A percentile compares a stretch with the other conserved stretches of the same genome.
Evolutionary conservation across 208 protist genomes (phyloP).

Genomic region (Trypanosoma rangeli): DNA sequence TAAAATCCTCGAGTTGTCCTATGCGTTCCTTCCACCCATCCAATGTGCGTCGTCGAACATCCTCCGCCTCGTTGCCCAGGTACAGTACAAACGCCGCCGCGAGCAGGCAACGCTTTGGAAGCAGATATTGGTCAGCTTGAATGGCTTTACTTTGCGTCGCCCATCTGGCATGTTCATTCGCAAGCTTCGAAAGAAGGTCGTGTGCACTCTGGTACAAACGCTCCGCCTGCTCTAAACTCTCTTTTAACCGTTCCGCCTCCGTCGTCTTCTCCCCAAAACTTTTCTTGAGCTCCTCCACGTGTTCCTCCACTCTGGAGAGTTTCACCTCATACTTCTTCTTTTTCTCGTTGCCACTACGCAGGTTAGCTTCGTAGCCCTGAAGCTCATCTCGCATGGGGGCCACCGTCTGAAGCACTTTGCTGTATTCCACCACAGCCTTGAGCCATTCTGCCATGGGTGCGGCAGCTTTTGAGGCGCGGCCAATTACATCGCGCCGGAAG

Average conservation of each 20-base stretch:
- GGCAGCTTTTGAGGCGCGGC: constrained; percentile 92
- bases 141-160: constrained; percentile 86
- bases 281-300: constrained; percentile 90
- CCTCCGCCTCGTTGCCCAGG: constrained; percentile 90
- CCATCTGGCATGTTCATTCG: constrained; percentile 95
- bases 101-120: constrained; percentile 89
- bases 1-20: constrained; percentile 79
- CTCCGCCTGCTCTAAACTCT: constrained; percentile 91
- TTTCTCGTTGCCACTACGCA: constrained; percentile 83
- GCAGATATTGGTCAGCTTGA: constrained; percentile 46
- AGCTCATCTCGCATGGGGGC: constrained; percentile 89
- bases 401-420: constrained; percentile 93
- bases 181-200: constrained; percentile 94
- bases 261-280: constrained; percentile 94
- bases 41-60: constrained; percentile 66
- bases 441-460: constrained; percentile 98
- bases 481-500: constrained; percentile 94
- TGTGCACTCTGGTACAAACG: constrained; percentile 84
- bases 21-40: constrained; percentile 84
- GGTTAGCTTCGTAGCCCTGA: constrained; percentile 75
- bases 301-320: constrained; percentile 91
- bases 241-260: constrained; percentile 92
- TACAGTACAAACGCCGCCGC: constrained; percentile 94
- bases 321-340: constrained; percentile 89
- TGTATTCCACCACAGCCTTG: constrained; percentile 96